phyloP scores from a whole-genome alignment of 1,284 basidiomycete species.

The Athelia psychrophila region DNA sequence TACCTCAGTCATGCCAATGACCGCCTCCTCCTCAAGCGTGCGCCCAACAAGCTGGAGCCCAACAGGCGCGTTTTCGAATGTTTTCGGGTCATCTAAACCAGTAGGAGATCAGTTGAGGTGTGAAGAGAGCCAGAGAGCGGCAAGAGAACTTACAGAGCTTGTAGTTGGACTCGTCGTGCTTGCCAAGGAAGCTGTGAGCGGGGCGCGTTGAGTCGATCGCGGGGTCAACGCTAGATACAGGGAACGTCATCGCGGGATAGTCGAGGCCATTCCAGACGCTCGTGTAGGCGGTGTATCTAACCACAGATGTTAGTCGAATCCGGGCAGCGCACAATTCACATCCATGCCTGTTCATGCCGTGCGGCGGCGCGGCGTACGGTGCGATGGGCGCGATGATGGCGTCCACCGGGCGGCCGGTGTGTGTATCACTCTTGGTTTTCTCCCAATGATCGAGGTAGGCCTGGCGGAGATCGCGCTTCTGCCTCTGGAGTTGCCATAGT shows the following conservation, averaged over 20 bases:
- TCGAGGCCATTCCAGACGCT: conserved; percentile 23
- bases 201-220: conserved; percentile 40
- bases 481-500: conserved; percentile 48
- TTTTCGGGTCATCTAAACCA: conserved; percentile 39
- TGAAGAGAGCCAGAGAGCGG: background rate
- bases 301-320: conserved; percentile 2
- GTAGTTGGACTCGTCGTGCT: conserved; percentile 35
- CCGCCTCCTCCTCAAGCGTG: conserved; percentile 60
- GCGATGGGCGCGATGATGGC: conserved; percentile 58
- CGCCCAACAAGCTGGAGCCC: conserved; percentile 44
- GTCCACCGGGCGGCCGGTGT: conserved; percentile 62
- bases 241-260: conserved; percentile 40
- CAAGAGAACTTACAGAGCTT: conserved; percentile 34
- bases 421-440: conserved; percentile 41
- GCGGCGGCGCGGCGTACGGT: conserved; percentile 50
- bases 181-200: conserved; percentile 41
- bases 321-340: conserved; percentile 10
- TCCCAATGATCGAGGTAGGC: conserved; percentile 54
- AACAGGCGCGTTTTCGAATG: conserved; percentile 41
- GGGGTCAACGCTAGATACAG: conserved; percentile 59
- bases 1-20: conserved; percentile 53
- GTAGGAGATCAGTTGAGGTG: background rate
- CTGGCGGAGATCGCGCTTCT: conserved; percentile 37
- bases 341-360: conserved; percentile 40
- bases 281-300: conserved; percentile 52